These are phyloP conservation scores for Fraxinus anomala DNA, from an alignment of 257 asterid genomes.

Conservation along the genomic window DNA sequence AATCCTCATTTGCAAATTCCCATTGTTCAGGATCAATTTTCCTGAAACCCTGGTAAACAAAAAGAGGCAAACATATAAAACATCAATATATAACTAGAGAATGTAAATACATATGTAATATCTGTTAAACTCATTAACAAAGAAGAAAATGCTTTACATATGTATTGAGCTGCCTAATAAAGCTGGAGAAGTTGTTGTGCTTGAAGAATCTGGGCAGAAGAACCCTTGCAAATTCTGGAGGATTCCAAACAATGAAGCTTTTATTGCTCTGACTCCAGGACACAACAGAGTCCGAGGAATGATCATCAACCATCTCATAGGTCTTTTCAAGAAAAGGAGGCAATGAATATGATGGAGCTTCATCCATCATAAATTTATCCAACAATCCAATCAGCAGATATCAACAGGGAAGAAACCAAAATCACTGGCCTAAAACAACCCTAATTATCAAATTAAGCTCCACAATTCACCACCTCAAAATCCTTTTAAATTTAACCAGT, in stretches of 20 bases:
- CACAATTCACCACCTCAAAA: constrained; percentile 14
- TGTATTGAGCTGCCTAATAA: constrained; percentile 87
- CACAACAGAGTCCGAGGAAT: constrained; percentile 56
- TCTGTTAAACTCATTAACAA: constrained; percentile 8
- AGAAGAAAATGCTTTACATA: constrained; percentile 51
- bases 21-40: constrained; percentile 88
- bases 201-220: constrained; percentile 81
- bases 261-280: constrained; percentile 73
- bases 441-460: constrained; percentile 18
- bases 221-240: constrained; percentile 69
- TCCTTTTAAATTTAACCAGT: constrained; percentile 15
- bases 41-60: constrained; percentile 72
- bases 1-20: constrained; percentile 89
- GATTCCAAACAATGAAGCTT: constrained; percentile 85
- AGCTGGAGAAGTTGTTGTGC: constrained; percentile 94
- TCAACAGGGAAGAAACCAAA: constrained; percentile 10
- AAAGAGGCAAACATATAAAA: constrained; percentile 15
- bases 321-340: constrained; percentile 89
- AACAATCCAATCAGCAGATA: constrained; percentile 33
- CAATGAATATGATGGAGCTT: constrained; percentile 57
- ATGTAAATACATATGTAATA: neutral
- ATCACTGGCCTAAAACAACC: neutral
- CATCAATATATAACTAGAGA: neutral
- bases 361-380: constrained; percentile 60
- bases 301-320: constrained; percentile 92